A percentile compares a stretch with the other conserved stretches of the same genome.
Conservation (phyloP, 176 grass and related monocot genomes). For the Lolium rigidum region DNA sequence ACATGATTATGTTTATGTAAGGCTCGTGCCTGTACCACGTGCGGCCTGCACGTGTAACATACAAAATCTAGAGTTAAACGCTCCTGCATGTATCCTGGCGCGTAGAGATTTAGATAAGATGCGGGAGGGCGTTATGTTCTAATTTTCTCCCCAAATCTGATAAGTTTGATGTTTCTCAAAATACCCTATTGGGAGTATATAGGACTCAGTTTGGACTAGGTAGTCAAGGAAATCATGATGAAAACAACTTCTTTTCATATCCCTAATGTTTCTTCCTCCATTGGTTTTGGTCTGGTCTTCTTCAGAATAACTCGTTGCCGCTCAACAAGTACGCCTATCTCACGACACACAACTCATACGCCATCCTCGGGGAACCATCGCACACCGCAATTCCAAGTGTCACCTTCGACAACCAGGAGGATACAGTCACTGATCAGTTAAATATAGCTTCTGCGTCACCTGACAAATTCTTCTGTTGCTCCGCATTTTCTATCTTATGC, state of each 20-base stretch:
- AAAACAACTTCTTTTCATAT: background rate
- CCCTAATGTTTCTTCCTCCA: slow-evolving; percentile 1
- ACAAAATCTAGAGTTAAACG: no score
- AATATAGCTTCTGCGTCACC: slow-evolving; percentile 52
- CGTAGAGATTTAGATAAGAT: background rate
- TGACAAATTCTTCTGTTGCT: background rate
- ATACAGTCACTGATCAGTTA: slow-evolving; percentile 76
- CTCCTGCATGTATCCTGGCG: no score
- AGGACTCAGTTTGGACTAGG: background rate
- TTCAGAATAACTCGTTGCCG: slow-evolving; percentile 89
- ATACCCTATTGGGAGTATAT: background rate
- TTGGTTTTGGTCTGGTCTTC: slow-evolving; percentile 11
- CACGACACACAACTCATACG: slow-evolving; percentile 89
- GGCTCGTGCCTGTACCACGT: no score
- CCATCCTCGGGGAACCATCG: slow-evolving; percentile 83
- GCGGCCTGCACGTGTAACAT: no score
- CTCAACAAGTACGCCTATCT: slow-evolving; percentile 98
- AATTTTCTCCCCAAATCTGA: background rate
- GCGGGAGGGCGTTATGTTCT: background rate
- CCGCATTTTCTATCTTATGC: background rate
- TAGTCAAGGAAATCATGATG: background rate
- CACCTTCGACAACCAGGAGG: slow-evolving; percentile 93
- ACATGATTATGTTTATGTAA: no score
- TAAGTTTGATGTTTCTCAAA: background rate
- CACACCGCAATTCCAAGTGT: slow-evolving; percentile 83